Base-by-base conservation (phyloP, 805 yeast species). In the Zygotorulaspora danielsina region DNA sequence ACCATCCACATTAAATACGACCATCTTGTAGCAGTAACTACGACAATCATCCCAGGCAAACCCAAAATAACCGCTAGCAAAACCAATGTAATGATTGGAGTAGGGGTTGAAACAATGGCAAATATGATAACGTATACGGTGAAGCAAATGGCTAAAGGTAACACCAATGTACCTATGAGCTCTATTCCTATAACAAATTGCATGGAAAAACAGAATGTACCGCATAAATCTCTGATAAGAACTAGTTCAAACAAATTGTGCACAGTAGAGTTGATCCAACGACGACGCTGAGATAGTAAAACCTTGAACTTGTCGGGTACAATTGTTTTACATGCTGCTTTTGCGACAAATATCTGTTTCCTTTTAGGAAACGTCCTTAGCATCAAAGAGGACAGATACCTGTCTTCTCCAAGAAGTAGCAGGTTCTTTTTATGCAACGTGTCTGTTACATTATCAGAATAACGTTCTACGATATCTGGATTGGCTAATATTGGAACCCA, bases 221-320 rank as follows among this genome's bases (percentile, higher is more conserved):
- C 97, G 72, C 97, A 88, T 48, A 89, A 71, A 60, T 88, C 96
- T 38, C 79, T 78, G 15, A 88, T 89, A 46, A 85, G 66, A 3
- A 82, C 84, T 55, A 88, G 75, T 62, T 88, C 97, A 79, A 89
- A 75, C 63, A 88, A 73, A 57, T 88, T 88, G 64, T 88, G 97
- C 25, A 88, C 89, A 0, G 97, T 89, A 4, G 96, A 88, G 63
- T 88, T 88, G 53, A 88, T 88, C 97, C 97, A 88, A 61, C 97
- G 84, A 67, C 97, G 85, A 61, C 97, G 81, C 61, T 88, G 97
- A 1, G 96, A 88, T 33, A 88, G 69, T 48, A 88, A 69, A 34
- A 88, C 93, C 47, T 65, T 72, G 60, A 88, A 88, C 34, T 72
- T 72, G 52, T 81, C 83, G 0, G 97, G 97, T n/a, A 82, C 96